Percentiles rank a stretch among this genome's conserved stretches.
These are phyloP conservation scores for Craspedostauros australis DNA, from an alignment of 108 stramenopile species.

Conservation along the genomic window DNA sequence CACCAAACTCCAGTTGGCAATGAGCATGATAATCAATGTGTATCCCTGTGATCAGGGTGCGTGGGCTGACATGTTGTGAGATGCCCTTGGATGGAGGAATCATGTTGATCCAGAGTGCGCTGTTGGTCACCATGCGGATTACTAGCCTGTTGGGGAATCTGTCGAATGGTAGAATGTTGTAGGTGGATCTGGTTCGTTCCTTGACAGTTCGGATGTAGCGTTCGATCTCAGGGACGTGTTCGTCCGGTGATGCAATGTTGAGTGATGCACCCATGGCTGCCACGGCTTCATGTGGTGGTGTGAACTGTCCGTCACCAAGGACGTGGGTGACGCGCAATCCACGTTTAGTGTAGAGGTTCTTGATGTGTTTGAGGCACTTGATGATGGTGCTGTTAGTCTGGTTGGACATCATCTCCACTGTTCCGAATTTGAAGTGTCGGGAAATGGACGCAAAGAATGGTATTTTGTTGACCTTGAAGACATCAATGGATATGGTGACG, in stretches of 20 bases:
- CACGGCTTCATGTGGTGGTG: too few species aligned
- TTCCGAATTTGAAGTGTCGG: slow-evolving; percentile 21
- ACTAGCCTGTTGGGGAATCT: slow-evolving; percentile 16
- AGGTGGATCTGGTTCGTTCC: slow-evolving; percentile 19
- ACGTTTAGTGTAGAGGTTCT: not conserved
- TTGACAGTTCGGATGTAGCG: slow-evolving; percentile 31
- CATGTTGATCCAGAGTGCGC: slow-evolving; percentile 24
- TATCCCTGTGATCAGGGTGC: slow-evolving; percentile 8
- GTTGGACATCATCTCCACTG: slow-evolving; percentile 4
- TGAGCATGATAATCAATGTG: slow-evolving; percentile 6
- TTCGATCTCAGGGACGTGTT: slow-evolving; percentile 47
- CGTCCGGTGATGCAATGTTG: slow-evolving; percentile 9
- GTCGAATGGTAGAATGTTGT: slow-evolving; percentile 27
- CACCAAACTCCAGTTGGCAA: slow-evolving; percentile 22
- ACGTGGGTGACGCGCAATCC: too few species aligned
- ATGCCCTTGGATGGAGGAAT: slow-evolving; percentile 10
- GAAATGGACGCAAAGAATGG: slow-evolving; percentile 32
- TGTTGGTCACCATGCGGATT: slow-evolving; percentile 5
- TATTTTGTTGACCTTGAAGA: slow-evolving; percentile 37
- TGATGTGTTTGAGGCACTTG: not conserved
- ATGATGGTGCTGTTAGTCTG: not conserved
- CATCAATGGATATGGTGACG: slow-evolving; percentile 24
- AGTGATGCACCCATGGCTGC: too few species aligned
- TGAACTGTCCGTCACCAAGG: too few species aligned
- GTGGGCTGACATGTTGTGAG: slow-evolving; percentile 14